Conservation (phyloP, 2,329 filamentous ascomycete species). For the Fusarium sp. region DNA sequence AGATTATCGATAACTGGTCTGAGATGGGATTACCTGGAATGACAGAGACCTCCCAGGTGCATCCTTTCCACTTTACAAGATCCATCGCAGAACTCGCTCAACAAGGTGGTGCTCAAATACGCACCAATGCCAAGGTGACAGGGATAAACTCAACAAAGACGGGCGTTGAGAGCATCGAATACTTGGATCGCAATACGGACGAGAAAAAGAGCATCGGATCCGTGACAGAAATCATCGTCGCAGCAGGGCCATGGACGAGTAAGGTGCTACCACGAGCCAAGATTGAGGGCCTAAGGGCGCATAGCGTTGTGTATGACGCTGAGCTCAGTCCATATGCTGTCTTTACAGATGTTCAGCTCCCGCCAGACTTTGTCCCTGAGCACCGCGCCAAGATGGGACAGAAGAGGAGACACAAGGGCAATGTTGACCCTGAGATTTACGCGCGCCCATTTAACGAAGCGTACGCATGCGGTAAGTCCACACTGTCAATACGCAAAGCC, state of each 20-base stretch:
- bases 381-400: conserved; percentile 59
- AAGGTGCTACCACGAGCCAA: conserved; percentile 65
- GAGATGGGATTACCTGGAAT: conserved; percentile 78
- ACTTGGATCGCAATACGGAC: conserved; percentile 58
- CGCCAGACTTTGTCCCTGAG: conserved; percentile 66
- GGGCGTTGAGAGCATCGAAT: conserved; percentile 69
- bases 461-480: conserved; percentile 80
- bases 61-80: conserved; percentile 90
- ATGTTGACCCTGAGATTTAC: conserved; percentile 91
- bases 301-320: conserved; percentile 71
- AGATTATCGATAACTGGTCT: conserved; percentile 74
- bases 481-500: not conserved
- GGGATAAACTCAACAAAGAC: conserved; percentile 65
- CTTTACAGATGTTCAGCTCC: conserved; percentile 86
- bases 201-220: conserved; percentile 50
- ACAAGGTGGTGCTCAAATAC: conserved; percentile 73
- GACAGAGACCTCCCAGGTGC: conserved; percentile 88
- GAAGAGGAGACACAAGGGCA: conserved; percentile 64
- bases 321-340: conserved; percentile 77
- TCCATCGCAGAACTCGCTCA: conserved; percentile 80
- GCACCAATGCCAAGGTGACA: conserved; percentile 72
- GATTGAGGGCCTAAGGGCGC: conserved; percentile 67
- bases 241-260: conserved; percentile 71
- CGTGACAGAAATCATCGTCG: conserved; percentile 64
- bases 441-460: conserved; percentile 87